Base-by-base conservation (phyloP, 2,329 filamentous ascomycete species). In the Trichophaea hybrida region DNA sequence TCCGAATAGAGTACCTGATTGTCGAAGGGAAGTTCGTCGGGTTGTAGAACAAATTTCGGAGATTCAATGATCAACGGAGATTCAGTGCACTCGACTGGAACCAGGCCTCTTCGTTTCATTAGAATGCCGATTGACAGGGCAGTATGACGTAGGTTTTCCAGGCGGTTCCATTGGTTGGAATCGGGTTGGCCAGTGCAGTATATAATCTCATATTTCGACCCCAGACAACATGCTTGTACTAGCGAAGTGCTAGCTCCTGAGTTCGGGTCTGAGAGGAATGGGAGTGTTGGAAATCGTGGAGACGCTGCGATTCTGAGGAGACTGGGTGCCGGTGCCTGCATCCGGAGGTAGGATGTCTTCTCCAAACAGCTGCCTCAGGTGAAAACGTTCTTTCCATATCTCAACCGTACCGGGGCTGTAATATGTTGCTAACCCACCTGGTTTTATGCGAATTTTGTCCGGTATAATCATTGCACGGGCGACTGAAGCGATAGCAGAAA, bases 1-100 rank as follows among this genome's bases (percentile, higher is more conserved):
- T 62, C 61, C n/a, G 61, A 62, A 10, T 40, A 58, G 5, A 62
- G 33, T 10, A 57, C 33, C 17, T 31, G 38, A 10, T 15, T 15
- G 38, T 15, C 4, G 38, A 12, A 43, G n/a, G 38, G 38, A 15
- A 12, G 38, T 15, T 43, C 38, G 24, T 3, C 3, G 24, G 1
- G 24, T 1, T 3, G 24, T 24, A 24, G 24, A 24, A 24, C 24
- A 3, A 2, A 24, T 24, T 24, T 24, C 24, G 24, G 3, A 24
- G 24, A 24, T 24, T 24, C 24, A 24, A 24, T 24, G 24, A 24
- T 24, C 24, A 24, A 24, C 24, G 24, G 24, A 24, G 24, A 24
- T 24, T 43, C 38, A 10, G 38, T 43, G 38, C 10, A 43, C n/a
- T 43, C 38, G 10, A 43, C 38, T 12, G 38, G 38, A 10, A 43